Evolutionary conservation across 139 green algal genomes (phyloP).

Genomic region (Asterochloris sp.): DNA sequence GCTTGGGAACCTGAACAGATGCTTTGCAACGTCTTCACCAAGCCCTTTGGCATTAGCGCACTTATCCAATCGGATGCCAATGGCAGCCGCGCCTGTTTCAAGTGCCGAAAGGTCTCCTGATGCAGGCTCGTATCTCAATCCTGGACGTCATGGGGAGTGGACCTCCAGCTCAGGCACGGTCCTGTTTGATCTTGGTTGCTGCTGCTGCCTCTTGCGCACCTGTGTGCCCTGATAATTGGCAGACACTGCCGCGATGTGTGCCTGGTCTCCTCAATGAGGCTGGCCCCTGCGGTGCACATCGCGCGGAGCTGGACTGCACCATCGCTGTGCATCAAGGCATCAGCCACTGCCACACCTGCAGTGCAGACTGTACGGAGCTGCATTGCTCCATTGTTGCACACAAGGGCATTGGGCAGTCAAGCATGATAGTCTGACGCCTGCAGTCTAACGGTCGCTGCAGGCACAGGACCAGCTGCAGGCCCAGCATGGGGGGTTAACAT

Average conservation of each 20-base stretch:
- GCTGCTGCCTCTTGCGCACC: not conserved
- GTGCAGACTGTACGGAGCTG: not conserved
- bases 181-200: not conserved
- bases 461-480: constrained; percentile 23
- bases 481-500: constrained; percentile 67
- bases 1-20: too few relatives aligned
- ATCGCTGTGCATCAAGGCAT: not conserved
- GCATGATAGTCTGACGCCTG: not conserved
- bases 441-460: not conserved
- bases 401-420: not conserved
- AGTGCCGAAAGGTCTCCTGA: too few relatives aligned
- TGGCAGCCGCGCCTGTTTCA: too few relatives aligned
- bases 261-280: not conserved
- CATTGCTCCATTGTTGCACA: not conserved
- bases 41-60: too few relatives aligned
- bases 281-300: not conserved
- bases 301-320: not conserved
- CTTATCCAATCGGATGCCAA: too few relatives aligned
- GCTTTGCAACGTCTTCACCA: too few relatives aligned
- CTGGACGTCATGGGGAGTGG: constrained; percentile 71
- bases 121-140: constrained; percentile 42
- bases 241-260: not conserved
- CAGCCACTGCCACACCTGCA: not conserved
- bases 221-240: not conserved
- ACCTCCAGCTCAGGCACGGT: constrained; percentile 22